Evolutionary conservation across 2,329 filamentous ascomycete genomes (phyloP), one percentile per base, ranked within the genome.

Genomic region (Claviceps arundinis): DNA sequence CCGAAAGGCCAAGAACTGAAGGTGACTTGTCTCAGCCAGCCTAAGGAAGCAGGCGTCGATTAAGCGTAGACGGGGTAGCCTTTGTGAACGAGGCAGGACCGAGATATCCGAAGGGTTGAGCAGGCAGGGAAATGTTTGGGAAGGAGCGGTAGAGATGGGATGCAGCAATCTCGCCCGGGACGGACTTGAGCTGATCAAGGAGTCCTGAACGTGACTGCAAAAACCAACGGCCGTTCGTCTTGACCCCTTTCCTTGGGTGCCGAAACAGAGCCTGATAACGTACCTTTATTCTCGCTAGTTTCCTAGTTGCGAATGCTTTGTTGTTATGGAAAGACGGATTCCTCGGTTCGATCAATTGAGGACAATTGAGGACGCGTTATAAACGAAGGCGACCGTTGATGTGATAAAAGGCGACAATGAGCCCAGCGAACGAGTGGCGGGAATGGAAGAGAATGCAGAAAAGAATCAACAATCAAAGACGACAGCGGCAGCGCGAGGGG

Each of bases 381-480:
- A 47, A 50, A 51, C n/a, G 43, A 37, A 56, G 55, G 52, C 52
- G 61, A 64, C 62, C 16, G 42, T 41, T 19, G 30, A 34, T 34
- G 30, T 34, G 30, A 11, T 9, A 34, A 51, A 46, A 56, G 55
- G 52, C 52, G 60, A 64, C 62, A 63, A 60, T 55, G 57, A 51
- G 56, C 62, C 60, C 58, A 59, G 61, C 61, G 65, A 69, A 68
- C 66, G 67, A 69, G 63, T 55, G 67, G 63, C 64, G 56, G 58
- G 64, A 68, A 69, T 61, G 57, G 60, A 69, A 68, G 56, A 52
- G 56, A 56, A 58, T 48, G 56, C 56, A 55, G 59, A 56, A 63
- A 56, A 59, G 55, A 61, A 49, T 45, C 62, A 56, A 58, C 54
- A 58, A 58, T 58, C 56, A 54, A 54, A 56, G 51, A 58, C 51